Conservation (phyloP, 768 basidiomycete genomes). For the Mycena albidolilacea region DNA sequence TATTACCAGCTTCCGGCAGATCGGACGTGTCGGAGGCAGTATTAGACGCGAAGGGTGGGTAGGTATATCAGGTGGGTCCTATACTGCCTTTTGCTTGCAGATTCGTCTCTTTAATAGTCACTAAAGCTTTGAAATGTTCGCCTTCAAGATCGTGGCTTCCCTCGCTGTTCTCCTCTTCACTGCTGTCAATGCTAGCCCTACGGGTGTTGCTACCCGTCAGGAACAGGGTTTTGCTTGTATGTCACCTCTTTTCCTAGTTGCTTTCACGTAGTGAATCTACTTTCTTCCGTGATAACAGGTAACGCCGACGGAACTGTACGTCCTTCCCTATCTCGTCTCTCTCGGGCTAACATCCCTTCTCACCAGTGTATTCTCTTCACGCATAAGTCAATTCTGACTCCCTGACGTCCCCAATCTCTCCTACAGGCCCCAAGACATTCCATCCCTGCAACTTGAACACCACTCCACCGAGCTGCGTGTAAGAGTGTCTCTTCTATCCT, state of each 20-base stretch:
- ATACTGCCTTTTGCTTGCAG: constrained; percentile 14
- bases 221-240: constrained; percentile 20
- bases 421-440: constrained; percentile 3
- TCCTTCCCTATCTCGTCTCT: constrained; percentile 18
- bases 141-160: constrained; percentile 23
- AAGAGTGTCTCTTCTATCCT: constrained; percentile 15
- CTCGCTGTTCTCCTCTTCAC: constrained; percentile 20
- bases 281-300: constrained; percentile 11
- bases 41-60: neutral
- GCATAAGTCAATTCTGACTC: constrained; percentile 8
- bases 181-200: constrained; percentile 16
- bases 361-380: constrained; percentile 15
- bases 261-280: constrained; percentile 12
- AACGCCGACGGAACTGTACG: constrained; percentile 16
- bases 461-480: constrained; percentile 23
- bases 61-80: constrained; percentile 14
- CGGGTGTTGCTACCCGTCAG: constrained; percentile 6
- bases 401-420: constrained; percentile 9
- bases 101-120: neutral
- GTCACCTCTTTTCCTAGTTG: constrained; percentile 6
- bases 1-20: neutral
- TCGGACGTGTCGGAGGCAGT: constrained; percentile 7
- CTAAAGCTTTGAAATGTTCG: constrained; percentile 20
- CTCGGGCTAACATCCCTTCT: constrained; percentile 18
- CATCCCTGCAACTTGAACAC: constrained; percentile 21